Base-by-base conservation (phyloP, 148 eudicot genomes). In the Heliosperma pusillum region DNA sequence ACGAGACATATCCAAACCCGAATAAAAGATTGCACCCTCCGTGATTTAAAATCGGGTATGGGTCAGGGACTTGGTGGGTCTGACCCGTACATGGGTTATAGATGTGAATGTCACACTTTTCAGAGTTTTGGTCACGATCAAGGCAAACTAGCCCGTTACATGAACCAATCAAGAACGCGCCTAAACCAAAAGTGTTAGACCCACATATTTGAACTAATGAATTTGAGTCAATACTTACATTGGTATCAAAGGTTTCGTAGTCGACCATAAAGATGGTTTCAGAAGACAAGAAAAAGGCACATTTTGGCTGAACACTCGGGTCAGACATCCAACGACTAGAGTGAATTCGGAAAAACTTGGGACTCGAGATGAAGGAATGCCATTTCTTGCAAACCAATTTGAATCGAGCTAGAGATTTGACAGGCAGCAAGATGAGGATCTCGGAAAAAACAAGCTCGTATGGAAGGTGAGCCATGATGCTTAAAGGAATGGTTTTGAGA, bases 1-100 rank as follows among this genome's bases (percentile, higher is more conserved):
- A 67, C 15, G 70, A 68, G 62, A 79, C 77, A 60, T 58, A 79
- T 9, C 81, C 81, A 60, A 79, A 79, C 55, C 81, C 81, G 40
- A 59, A 74, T 20, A 79, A 74, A 21, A 64, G 40, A 9, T 3
- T 27, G 68, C 63, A 79, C 50, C 24, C 42, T 74, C 73, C 77
- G 33, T 45, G 74, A 61, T 79, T 60, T 22, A 77, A 73, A 13
- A 79, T 12, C 50, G 78, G 77, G 40, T 74, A 22, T 30, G 81
- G 81, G 40, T 74, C 77, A 0, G 11, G 24, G 27, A 79, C 74
- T 45, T 69, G 69, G 2, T 59, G 29, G 40, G 0, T 10, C 7
- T 22, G 53, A 24, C 81, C 74, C 64, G 55, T 68, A 3, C 70
- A 8, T 15, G 81, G 81, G 33, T 79, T 79, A 29, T 1, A 68